Conservation (phyloP, 768 basidiomycete species). For the Mycena chlorophos region DNA sequence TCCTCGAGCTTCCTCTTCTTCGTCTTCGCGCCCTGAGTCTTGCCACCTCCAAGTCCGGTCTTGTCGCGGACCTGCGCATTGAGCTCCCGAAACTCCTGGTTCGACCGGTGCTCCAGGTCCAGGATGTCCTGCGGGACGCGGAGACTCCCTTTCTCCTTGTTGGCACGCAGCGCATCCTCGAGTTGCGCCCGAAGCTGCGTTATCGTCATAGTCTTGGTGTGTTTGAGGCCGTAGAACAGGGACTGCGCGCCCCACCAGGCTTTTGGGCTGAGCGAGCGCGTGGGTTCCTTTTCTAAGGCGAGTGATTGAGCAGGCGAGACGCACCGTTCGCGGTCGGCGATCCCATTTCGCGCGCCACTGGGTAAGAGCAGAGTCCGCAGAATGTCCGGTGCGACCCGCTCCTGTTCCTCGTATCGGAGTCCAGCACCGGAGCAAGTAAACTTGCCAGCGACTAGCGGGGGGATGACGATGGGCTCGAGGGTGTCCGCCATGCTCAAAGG, state of each 20-base stretch:
- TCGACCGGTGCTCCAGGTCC: constrained; percentile 17
- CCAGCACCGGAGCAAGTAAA: constrained; percentile 17
- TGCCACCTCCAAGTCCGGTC: constrained; percentile 9
- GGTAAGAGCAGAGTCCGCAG: constrained; percentile 13
- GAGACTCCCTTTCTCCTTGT: constrained; percentile 13
- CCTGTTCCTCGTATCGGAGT: constrained; percentile 16
- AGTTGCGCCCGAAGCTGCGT: constrained; percentile 13
- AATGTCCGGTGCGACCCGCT: constrained; percentile 18
- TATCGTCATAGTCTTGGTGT: constrained; percentile 18
- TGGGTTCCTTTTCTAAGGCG: background rate
- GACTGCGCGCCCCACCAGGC: constrained; percentile 22
- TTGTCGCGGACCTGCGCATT: constrained; percentile 23
- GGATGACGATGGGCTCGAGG: constrained; percentile 18
- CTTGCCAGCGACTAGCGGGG: constrained; percentile 14
- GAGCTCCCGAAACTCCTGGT: constrained; percentile 21
- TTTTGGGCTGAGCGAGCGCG: constrained; percentile 18
- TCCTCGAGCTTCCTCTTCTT: constrained; percentile 12
- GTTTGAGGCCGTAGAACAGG: constrained; percentile 17
- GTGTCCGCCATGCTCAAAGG: constrained; percentile 8
- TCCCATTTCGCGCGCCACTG: constrained; percentile 15
- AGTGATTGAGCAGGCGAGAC: background rate
- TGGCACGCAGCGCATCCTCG: constrained; percentile 20
- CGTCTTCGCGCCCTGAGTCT: background rate
- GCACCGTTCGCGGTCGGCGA: constrained; percentile 18
- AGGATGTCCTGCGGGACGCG: constrained; percentile 18